Evolutionary conservation across 768 basidiomycete species (phyloP), one percentile per base, ranked within the genome.

Genomic region (Collybia nuda): DNA sequence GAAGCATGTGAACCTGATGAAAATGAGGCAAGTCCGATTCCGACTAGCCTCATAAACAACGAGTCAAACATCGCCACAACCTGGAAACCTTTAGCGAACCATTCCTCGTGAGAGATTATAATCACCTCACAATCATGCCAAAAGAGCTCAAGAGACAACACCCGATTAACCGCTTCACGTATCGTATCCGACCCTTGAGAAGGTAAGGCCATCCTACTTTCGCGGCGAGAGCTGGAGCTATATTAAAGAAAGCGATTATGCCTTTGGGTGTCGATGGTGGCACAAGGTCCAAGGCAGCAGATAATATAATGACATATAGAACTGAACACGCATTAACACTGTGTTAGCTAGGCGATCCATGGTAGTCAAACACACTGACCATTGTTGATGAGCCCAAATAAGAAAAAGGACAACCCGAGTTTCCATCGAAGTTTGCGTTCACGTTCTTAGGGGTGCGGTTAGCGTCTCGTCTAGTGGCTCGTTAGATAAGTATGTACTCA

Each of bases 301-400:
- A 96, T 17, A 99, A 81, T 54, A 98, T 97, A 53, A 98, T 89
- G 32, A 99, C 96, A 69, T 98, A 97, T 50, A 96, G 76, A 4
- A 97, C 93, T 93, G 18, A 40, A 28, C 12, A 11, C 29, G 32
- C 22, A 37, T 44, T 4, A 41, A 51, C 7, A 55, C 6, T 19
- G 14, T 41, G 19, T 58, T 2, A 53, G 11, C 12, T 11, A 2
- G 14, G 15, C n/a, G n/a, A 19, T 19, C 22, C 7, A 46, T 68
- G 14, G 18, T 19, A 14, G 2, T 39, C 22, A 1, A 28, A 15
- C 8, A 26, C 50, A 50, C 64, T 19, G 21, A 89, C 93, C 92
- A 61, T 97, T 96, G 64, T 97, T 97, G 50, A 95, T 87, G 19
- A 95, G 78, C 5, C 94, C 94, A 59, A 96, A 96, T 35, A 93